These are phyloP conservation scores for Takakia lepidozioides DNA, from an alignment of 225 moss, liverwort and hornwort species.

Conservation along the genomic window DNA sequence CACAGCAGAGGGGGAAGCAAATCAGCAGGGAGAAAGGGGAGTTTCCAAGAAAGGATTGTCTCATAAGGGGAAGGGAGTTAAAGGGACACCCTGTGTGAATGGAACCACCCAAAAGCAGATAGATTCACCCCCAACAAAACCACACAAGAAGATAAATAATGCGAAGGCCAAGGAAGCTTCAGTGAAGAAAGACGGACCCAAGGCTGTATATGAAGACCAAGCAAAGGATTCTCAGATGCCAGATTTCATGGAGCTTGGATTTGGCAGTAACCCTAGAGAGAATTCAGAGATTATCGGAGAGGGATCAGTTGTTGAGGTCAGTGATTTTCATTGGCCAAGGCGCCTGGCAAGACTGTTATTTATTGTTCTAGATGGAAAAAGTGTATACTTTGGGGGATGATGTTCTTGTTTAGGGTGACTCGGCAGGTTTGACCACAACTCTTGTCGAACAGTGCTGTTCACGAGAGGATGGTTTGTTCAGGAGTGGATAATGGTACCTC, in stretches of 20 bases:
- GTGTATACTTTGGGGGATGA: constrained; percentile 3
- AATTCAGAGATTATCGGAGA: constrained; percentile 12
- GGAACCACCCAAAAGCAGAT: too few species aligned
- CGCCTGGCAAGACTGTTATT: too few species aligned
- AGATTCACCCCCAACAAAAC: too few species aligned
- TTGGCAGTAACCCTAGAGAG: constrained; percentile 14
- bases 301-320: constrained; percentile 50
- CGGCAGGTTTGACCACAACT: not conserved
- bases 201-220: too few species aligned
- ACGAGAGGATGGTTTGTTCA: constrained; percentile 1
- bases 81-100: too few species aligned
- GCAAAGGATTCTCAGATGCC: not conserved
- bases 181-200: too few species aligned
- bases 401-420: not conserved
- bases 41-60: constrained; percentile 6
- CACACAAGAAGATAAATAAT: too few species aligned
- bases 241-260: constrained; percentile 10
- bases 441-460: too few species aligned
- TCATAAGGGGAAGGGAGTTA: constrained; percentile 2
- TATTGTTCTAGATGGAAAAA: too few species aligned
- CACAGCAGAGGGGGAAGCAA: constrained; percentile 15
- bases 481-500: not conserved
- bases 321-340: too few species aligned
- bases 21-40: constrained; percentile 7
- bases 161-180: too few species aligned